A percentile compares a stretch with the other conserved stretches of the same genome.
phyloP scores from a whole-genome alignment of 2,329 filamentous ascomycete genomes.

The Chrysosporium queenslandicum region DNA sequence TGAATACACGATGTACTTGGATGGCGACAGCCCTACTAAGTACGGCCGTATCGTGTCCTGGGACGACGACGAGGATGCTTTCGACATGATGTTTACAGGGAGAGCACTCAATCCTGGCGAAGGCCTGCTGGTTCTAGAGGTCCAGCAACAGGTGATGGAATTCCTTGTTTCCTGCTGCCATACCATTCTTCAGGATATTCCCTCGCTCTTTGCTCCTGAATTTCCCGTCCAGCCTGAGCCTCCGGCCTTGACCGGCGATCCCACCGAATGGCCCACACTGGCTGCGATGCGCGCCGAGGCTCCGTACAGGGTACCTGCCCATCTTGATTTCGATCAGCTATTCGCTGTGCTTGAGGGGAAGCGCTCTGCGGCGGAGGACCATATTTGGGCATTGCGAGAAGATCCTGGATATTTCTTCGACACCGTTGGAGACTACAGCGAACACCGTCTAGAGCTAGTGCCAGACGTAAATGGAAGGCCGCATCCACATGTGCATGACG shows the following conservation, averaged over 20 bases:
- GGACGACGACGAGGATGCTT: conserved; percentile 31
- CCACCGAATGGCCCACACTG: conserved; percentile 32
- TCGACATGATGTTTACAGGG: conserved; percentile 28
- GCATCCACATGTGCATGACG: conserved; percentile 13
- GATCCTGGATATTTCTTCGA: conserved; percentile 41
- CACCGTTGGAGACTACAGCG: conserved; percentile 29
- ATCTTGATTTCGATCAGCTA: conserved; percentile 40
- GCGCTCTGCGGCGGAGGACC: conserved; percentile 41
- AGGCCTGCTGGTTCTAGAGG: conserved; percentile 43
- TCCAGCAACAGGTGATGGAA: conserved; percentile 38
- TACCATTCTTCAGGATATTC: conserved; percentile 45
- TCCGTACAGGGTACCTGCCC: conserved; percentile 43
- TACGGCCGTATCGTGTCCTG: conserved; percentile 32
- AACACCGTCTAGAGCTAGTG: conserved; percentile 41
- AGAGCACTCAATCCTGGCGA: conserved; percentile 37
- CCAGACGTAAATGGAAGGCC: conserved; percentile 29
- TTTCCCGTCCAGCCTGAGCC: conserved; percentile 35
- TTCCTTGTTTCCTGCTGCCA: conserved; percentile 44
- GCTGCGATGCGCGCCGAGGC: conserved; percentile 40
- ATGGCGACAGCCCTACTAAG: conserved; percentile 22
- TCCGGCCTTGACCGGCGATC: conserved; percentile 21
- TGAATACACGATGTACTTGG: conserved; percentile 29
- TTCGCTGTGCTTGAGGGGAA: conserved; percentile 38
- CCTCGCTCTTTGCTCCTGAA: conserved; percentile 22
- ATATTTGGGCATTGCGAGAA: conserved; percentile 47